Conservation (phyloP, 176 grass and related monocot species). For the barley (Hordeum vulgare) region MorexV3_pseudomolecules_assembly NC_058524.1:137990772-137991271, state of each 20-base stretch:
- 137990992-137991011: not conserved
- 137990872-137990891: slow-evolving; percentile 12
- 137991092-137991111: slow-evolving; percentile 46
- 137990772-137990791: slow-evolving; percentile 51
- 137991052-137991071: slow-evolving; percentile 40
- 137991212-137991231: slow-evolving; percentile 31
- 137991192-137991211: not conserved
- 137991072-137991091: slow-evolving; percentile 40
- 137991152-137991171: not conserved
- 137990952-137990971: not conserved
- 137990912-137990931: not conserved
- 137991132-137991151: slow-evolving; percentile 14
- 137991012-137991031: not conserved
- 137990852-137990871: slow-evolving; percentile 39
- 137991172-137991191: not conserved
- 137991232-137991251: slow-evolving; percentile 39
- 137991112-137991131: slow-evolving; percentile 34
- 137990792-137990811: slow-evolving; percentile 29
- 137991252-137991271: slow-evolving; percentile 38
- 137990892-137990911: not conserved
- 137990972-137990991: not conserved
- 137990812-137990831: slow-evolving; percentile 28
- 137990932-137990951: not conserved
- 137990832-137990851: slow-evolving; percentile 35
- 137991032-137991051: slow-evolving; percentile 40